A percentile compares a stretch with the other conserved stretches of the same genome.
These are phyloP conservation scores for Kandelia obovata DNA, from an alignment of 345 rosid species.

Conservation along the genomic window DNA sequence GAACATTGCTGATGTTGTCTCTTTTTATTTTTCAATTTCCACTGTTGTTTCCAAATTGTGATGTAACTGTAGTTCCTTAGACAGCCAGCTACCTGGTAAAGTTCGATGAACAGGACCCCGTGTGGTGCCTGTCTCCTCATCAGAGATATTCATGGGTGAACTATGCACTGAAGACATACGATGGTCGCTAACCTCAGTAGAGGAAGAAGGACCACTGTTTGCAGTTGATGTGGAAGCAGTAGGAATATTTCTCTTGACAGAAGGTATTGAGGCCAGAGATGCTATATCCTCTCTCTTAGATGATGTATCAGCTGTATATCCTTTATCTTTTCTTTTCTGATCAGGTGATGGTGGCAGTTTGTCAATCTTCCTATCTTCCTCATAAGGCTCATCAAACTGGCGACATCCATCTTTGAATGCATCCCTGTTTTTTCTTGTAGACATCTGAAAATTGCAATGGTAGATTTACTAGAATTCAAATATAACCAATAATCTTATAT, in stretches of 20 bases:
- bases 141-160: constrained; percentile 61
- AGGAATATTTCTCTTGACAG: constrained; percentile 39
- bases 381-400: constrained; percentile 49
- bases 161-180: constrained; percentile 51
- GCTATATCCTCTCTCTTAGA: constrained; percentile 51
- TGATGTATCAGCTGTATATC: constrained; percentile 40
- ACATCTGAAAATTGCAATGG: constrained; percentile 36
- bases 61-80: not conserved
- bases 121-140: constrained; percentile 54
- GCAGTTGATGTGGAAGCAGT: constrained; percentile 52
- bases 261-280: constrained; percentile 22
- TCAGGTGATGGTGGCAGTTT: constrained; percentile 60
- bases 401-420: constrained; percentile 48
- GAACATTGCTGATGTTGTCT: not conserved
- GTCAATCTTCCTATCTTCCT: constrained; percentile 52
- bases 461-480: not conserved
- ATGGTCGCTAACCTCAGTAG: constrained; percentile 62
- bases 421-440: constrained; percentile 75
- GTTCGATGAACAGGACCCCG: constrained; percentile 60
- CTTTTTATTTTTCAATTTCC: not conserved
- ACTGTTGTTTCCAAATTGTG: not conserved
- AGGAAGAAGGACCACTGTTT: constrained; percentile 79
- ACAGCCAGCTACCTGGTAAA: constrained; percentile 53
- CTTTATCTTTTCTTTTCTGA: constrained; percentile 48
- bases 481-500: constrained; percentile 1